A percentile compares a stretch with the other conserved stretches of the same genome.
phyloP scores from a whole-genome alignment of 495 filamentous ascomycete species.

The Penicillium mononematosum region DNA sequence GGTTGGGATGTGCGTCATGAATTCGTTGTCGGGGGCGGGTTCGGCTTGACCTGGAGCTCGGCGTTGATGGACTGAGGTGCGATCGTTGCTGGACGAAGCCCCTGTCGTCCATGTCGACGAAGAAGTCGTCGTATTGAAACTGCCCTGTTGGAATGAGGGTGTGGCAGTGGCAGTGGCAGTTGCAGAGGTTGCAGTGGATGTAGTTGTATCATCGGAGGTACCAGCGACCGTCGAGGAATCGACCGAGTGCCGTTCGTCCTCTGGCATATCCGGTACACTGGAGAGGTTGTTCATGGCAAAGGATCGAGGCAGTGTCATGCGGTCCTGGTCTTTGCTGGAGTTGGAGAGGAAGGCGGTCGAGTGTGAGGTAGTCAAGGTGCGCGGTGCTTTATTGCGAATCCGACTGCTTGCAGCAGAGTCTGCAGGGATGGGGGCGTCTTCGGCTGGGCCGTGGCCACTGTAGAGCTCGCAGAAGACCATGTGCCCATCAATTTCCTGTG shows the following conservation, averaged over 20 bases:
- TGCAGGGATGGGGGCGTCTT: conserved; percentile 59
- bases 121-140: neutral
- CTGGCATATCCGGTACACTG: conserved; percentile 25
- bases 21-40: conserved; percentile 42
- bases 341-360: conserved; percentile 41
- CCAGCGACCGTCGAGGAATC: conserved; percentile 34
- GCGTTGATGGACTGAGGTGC: conserved; percentile 43
- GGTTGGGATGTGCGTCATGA: conserved; percentile 52
- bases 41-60: conserved; percentile 24
- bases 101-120: conserved; percentile 29
- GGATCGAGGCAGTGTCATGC: conserved; percentile 46
- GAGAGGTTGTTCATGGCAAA: conserved; percentile 46
- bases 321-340: conserved; percentile 33
- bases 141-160: conserved; percentile 33
- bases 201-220: conserved; percentile 57
- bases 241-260: conserved; percentile 32
- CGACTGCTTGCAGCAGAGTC: conserved; percentile 36
- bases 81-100: conserved; percentile 40
- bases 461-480: conserved; percentile 77
- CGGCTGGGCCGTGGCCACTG: conserved; percentile 63
- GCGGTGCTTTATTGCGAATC: conserved; percentile 28
- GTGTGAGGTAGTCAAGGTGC: conserved; percentile 39
- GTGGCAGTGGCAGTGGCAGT: conserved; percentile 24
- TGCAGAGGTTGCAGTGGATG: conserved; percentile 48
- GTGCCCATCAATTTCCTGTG: conserved; percentile 73